phyloP scores from a whole-genome alignment of 352 stramenopile genomes.

The Saprolegnia parasitica region DNA sequence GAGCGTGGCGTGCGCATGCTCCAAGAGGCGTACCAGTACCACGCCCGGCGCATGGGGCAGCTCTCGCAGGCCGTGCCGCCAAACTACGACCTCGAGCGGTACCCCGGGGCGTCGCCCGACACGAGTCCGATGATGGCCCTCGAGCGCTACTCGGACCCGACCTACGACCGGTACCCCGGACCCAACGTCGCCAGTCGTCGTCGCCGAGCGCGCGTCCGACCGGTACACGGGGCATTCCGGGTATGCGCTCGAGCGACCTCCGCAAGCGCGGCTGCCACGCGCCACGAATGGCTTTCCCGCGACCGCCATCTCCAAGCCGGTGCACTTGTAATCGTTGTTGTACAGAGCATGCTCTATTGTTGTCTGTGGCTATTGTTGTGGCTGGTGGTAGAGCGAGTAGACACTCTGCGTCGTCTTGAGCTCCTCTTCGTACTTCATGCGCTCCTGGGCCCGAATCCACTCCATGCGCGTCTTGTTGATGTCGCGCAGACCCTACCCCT shows the following conservation, averaged over 20 bases:
- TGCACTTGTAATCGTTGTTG: not conserved
- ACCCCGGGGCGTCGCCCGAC: conserved; percentile 4
- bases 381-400: not conserved
- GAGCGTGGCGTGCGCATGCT: conserved; percentile 74
- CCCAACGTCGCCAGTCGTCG: not conserved
- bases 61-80: not conserved
- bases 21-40: conserved; percentile 41
- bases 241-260: not conserved
- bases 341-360: not conserved
- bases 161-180: not conserved
- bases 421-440: conserved; percentile 28
- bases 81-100: conserved; percentile 22
- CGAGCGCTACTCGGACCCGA: conserved; percentile 4
- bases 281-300: not conserved
- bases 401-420: conserved; percentile 6
- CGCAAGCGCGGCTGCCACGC: not conserved
- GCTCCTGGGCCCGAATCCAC: conserved; percentile 55
- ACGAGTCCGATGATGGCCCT: not conserved
- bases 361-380: not conserved
- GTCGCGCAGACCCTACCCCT: conserved; percentile 35
- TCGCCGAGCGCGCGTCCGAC: not conserved
- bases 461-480: conserved; percentile 58
- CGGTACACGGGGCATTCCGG: not conserved
- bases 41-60: conserved; percentile 7
- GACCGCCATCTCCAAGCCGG: not conserved